These are phyloP conservation scores for Monosporascus sp. DNA, from an alignment of 2,329 filamentous ascomycete species.

Conservation along the genomic window DNA sequence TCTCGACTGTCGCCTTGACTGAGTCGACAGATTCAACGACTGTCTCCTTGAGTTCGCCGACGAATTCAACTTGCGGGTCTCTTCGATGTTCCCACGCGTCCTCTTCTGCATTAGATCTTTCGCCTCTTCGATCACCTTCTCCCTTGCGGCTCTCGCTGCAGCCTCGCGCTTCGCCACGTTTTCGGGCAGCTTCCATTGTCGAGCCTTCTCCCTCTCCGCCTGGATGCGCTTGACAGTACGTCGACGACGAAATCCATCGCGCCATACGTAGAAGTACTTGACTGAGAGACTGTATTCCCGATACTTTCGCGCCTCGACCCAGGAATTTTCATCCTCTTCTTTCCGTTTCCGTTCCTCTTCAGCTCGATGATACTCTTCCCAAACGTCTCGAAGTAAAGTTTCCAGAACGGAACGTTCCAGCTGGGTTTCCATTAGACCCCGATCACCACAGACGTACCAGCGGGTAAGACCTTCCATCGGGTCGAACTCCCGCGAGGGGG, in stretches of 20 bases:
- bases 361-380: conserved; percentile 34
- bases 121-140: conserved; percentile 15
- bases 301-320: conserved; percentile 44
- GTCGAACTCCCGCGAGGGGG: conserved; percentile 28
- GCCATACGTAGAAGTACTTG: conserved; percentile 56
- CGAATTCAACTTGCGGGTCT: conserved; percentile 12
- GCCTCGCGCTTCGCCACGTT: conserved; percentile 21
- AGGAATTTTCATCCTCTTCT: conserved; percentile 45
- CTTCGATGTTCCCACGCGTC: conserved; percentile 12
- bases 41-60: conserved; percentile 11
- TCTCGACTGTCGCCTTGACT: conserved; percentile 6
- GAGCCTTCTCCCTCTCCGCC: conserved; percentile 47
- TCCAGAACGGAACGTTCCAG: conserved; percentile 43
- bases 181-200: conserved; percentile 34
- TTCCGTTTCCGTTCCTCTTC: conserved; percentile 36
- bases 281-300: conserved; percentile 44
- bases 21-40: conserved; percentile 13
- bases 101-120: conserved; percentile 19
- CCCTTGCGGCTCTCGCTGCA: conserved; percentile 14
- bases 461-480: conserved; percentile 44
- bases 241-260: conserved; percentile 41
- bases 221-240: conserved; percentile 46
- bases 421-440: conserved; percentile 44
- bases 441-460: conserved; percentile 52
- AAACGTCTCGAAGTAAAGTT: conserved; percentile 39